Conservation (phyloP, 1,284 basidiomycete species). For the Sutorius eximius region DNA sequence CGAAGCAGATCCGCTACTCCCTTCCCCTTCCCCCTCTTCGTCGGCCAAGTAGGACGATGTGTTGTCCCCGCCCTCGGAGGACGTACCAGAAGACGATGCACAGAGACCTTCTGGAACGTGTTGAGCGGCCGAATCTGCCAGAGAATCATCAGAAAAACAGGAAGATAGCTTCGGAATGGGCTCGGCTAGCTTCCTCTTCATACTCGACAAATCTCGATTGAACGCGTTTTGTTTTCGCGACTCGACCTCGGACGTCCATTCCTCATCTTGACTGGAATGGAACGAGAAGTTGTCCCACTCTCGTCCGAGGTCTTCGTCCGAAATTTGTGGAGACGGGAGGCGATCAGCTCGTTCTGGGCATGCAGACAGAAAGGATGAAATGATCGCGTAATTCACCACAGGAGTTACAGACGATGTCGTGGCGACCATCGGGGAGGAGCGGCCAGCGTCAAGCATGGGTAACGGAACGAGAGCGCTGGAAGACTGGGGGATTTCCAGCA, state of each 20-base stretch:
- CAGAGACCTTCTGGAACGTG: not conserved
- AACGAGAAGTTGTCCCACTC: constrained; percentile 18
- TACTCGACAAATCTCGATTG: constrained; percentile 3
- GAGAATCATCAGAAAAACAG: constrained; percentile 15
- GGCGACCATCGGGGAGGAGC: not conserved
- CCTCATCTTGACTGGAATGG: constrained; percentile 11
- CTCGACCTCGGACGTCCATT: constrained; percentile 20
- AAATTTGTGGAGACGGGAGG: constrained; percentile 2
- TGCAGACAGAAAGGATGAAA: not conserved
- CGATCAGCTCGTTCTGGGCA: not conserved
- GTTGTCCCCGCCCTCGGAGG: not conserved
- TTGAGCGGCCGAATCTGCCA: constrained; percentile 4
- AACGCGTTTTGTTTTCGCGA: constrained; percentile 8
- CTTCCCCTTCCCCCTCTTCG: not conserved
- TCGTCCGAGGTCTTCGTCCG: constrained; percentile 8
- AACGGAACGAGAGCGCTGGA: not conserved
- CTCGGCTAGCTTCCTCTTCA: constrained; percentile 9
- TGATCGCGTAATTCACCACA: not conserved
- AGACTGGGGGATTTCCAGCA: not conserved
- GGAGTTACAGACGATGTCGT: not conserved
- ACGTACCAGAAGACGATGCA: not conserved
- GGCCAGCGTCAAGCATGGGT: not conserved
- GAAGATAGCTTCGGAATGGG: constrained; percentile 12
- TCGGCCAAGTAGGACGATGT: constrained; percentile 4
- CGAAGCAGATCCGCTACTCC: not conserved